Base-by-base conservation (phyloP, 352 stramenopile species). In the Phytophthora idaei region DNA sequence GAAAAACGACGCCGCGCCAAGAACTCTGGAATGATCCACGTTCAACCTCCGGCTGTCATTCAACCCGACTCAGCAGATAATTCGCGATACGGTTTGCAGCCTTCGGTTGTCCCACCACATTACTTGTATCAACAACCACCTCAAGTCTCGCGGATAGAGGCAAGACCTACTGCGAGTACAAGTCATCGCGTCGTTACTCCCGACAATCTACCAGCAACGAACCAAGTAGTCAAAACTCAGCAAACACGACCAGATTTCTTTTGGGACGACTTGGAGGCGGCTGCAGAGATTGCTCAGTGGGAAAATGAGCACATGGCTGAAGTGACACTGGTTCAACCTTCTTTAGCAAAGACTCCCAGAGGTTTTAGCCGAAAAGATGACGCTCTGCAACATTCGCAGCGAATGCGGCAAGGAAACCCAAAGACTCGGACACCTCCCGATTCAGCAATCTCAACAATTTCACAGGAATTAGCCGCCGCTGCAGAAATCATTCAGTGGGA, bases 241-340 rank as follows among this genome's bases (percentile, higher is more conserved):
- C 61, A 59, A 32, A 34, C 25, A 17, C 57, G 62, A 37, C 53
- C 64, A 34, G 58, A 74, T 21, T 67, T 57, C 52, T 70, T 80
- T 37, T 80, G 57, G 64, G 57, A 80, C 17, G 80, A 88, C 46
- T 57, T 88, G 21, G 75, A 84, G 49, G 63, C 79, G 21, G 80
- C 80, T 53, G 80, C 77, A 15, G 75, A 83, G 27, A 81, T 88
- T 49, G 73, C 76, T 29, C 74, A 80, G 28, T 87, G 78, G 78
- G 78, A 87, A 70, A 72, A 81, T 49, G 74, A 87, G 14, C 67
- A 76, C 57, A 64, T 71, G 56, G 73, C 73, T 27, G 62, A 80
- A 41, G 69, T 44, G 28, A 47, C 65, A 25, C 58, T 80, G 6
- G 42, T 58, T 7, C 41, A 57, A 36, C 11, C 51, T 55, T 17